Conservation (phyloP, 2,329 filamentous ascomycete species). For the Claviceps pusilla region DNA sequence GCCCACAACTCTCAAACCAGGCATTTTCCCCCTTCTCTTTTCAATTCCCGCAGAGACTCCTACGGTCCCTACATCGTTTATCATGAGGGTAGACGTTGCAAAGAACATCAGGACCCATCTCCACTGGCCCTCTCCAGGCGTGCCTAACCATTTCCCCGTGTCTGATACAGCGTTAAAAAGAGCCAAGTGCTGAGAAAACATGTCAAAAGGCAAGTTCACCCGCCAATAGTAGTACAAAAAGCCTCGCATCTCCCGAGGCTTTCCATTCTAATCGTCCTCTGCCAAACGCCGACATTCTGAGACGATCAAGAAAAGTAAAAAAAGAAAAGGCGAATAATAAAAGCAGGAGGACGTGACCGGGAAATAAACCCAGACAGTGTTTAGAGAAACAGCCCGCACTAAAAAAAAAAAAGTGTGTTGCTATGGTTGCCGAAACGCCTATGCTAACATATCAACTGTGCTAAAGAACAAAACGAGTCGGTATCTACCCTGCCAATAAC, state of each 20-base stretch:
- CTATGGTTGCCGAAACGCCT: not conserved
- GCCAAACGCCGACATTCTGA: slow-evolving; percentile 5
- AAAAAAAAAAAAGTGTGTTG: not conserved
- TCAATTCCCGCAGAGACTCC: not conserved
- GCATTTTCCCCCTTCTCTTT: not conserved
- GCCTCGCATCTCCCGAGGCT: not conserved
- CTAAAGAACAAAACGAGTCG: not conserved
- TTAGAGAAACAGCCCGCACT: not conserved
- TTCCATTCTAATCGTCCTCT: not conserved
- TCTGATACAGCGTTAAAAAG: not conserved
- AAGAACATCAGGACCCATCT: not conserved
- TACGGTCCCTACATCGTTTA: not conserved
- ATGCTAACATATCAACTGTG: not conserved
- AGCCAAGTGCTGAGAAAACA: not conserved
- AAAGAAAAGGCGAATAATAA: not conserved
- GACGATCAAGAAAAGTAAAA: not conserved
- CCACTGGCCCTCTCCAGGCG: not conserved
- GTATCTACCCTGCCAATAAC: not conserved
- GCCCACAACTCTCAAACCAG: no score
- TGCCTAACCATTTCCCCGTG: no score
- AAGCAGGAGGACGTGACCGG: not conserved
- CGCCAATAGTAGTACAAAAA: slow-evolving; percentile 2
- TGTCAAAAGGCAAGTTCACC: not conserved
- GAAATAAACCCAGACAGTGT: not conserved
- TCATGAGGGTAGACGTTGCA: not conserved